Percentiles rank a stretch among this genome's conserved stretches.
Conservation (phyloP, 768 basidiomycete species). For the Fomitopsis serialis region DNA sequence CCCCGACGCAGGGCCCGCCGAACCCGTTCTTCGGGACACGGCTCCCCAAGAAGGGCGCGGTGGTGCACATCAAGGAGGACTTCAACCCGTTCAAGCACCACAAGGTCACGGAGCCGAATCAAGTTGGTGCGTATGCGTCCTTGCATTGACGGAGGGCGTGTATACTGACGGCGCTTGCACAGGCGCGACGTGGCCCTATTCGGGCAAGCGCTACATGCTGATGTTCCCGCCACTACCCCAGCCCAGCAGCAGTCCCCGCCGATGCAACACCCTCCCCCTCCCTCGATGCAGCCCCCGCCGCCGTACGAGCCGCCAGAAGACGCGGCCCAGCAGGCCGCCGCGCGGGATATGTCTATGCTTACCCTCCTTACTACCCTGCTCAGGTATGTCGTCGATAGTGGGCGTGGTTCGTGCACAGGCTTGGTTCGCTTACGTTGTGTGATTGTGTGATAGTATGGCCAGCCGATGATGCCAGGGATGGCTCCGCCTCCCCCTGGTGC, state of each 20-base stretch:
- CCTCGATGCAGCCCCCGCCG: conserved; percentile 65
- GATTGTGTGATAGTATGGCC: conserved; percentile 9
- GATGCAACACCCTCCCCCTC: conserved; percentile 61
- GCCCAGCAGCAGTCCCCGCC: conserved; percentile 61
- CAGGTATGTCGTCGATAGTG: conserved; percentile 46
- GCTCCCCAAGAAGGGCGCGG: conserved; percentile 63
- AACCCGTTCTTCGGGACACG: conserved; percentile 92
- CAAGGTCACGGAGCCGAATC: conserved; percentile 70
- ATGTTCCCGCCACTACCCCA: conserved; percentile 67
- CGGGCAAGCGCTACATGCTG: conserved; percentile 77
- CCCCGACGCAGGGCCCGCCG: conserved; percentile 38
- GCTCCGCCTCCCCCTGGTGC: conserved; percentile 72
- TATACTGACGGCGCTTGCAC: conserved; percentile 1
- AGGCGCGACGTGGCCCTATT: conserved; percentile 86
- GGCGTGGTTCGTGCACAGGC: not conserved
- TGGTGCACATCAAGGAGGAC: conserved; percentile 87
- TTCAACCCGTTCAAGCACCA: conserved; percentile 94
- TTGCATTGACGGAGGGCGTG: not conserved
- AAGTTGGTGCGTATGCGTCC: conserved; percentile 54
- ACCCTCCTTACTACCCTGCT: conserved; percentile 76
- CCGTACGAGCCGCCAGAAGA: conserved; percentile 69
- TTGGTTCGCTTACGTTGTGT: too few species aligned
- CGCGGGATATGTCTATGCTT: conserved; percentile 64
- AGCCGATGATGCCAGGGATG: conserved; percentile 88
- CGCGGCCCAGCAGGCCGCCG: conserved; percentile 47